phyloP scores from a whole-genome alignment of 2,329 filamentous ascomycete genomes.

The Verticillium isaacii region DNA sequence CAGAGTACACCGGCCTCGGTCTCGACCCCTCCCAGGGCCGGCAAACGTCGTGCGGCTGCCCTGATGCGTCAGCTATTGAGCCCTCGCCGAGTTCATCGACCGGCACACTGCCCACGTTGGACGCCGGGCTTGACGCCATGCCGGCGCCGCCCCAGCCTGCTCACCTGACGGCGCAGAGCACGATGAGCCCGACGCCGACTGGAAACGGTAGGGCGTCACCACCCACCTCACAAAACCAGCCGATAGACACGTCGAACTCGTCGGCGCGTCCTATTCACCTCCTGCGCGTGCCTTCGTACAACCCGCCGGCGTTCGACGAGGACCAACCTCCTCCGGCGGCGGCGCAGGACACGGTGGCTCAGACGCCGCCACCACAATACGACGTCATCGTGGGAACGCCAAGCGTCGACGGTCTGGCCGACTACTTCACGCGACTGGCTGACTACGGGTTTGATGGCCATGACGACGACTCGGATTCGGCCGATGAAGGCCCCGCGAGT shows the following conservation, averaged over 20 bases:
- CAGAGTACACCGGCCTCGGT: conserved; percentile 63
- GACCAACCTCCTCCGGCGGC: conserved; percentile 57
- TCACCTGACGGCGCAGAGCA: conserved; percentile 33
- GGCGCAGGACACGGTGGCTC: conserved; percentile 28
- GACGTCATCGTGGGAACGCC: conserved; percentile 69
- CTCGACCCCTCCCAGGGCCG: conserved; percentile 28
- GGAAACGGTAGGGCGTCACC: conserved; percentile 4
- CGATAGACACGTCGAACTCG: background rate
- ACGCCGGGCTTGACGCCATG: conserved; percentile 25
- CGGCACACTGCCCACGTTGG: conserved; percentile 37
- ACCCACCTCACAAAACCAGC: conserved; percentile 6
- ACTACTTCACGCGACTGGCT: conserved; percentile 80
- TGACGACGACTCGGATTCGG: conserved; percentile 39
- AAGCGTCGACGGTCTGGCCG: conserved; percentile 66
- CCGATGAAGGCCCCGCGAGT: conserved; percentile 37
- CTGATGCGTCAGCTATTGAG: conserved; percentile 53
- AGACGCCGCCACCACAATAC: conserved; percentile 83
- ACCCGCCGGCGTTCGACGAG: conserved; percentile 81
- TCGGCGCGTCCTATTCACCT: conserved; percentile 73
- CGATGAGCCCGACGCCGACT: conserved; percentile 14
- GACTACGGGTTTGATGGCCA: conserved; percentile 54
- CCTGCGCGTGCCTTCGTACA: conserved; percentile 77
- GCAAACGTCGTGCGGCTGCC: conserved; percentile 49
- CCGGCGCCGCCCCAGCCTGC: conserved; percentile 52
- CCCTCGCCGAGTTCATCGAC: conserved; percentile 62